These are phyloP conservation scores for Phyllosticta citriasiana DNA, from an alignment of 2,329 filamentous ascomycete genomes.

Conservation along the genomic window DNA sequence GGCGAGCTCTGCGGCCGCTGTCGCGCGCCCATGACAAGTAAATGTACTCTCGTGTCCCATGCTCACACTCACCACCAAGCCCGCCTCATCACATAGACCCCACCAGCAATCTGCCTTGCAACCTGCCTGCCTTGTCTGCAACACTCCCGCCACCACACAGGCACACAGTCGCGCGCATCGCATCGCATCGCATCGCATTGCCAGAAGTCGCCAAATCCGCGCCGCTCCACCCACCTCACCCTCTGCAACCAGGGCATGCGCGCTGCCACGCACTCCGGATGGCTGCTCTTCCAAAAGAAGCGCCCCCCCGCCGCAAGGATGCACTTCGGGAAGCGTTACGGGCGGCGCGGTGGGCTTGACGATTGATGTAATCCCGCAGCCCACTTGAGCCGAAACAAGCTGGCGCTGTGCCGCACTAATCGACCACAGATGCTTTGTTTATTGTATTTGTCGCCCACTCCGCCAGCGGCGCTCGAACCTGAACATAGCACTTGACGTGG, in stretches of 20 bases:
- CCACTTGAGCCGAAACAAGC: constrained; percentile 2
- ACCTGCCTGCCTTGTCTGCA: no score
- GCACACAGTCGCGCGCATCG: no score
- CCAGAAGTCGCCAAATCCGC: no score
- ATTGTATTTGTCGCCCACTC: neutral
- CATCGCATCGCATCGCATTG: neutral
- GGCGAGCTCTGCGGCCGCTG: neutral
- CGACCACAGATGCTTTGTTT: neutral
- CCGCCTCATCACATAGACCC: no score
- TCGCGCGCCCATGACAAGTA: neutral
- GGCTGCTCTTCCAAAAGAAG: neutral
- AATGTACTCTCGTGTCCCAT: neutral
- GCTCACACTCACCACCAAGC: neutral
- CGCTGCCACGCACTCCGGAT: neutral
- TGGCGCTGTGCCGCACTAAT: constrained; percentile 6
- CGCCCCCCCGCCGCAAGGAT: neutral
- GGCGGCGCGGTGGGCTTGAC: constrained; percentile 6
- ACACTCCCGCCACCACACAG: no score
- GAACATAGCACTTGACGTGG: neutral
- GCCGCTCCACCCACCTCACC: neutral
- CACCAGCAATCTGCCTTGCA: no score
- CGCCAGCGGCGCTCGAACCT: neutral
- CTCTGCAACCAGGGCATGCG: neutral
- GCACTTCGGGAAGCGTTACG: constrained; percentile 8
- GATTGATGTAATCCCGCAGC: constrained; percentile 10